phyloP scores from a whole-genome alignment of 1,284 basidiomycete genomes.

The Dichomitus squalens region DNA sequence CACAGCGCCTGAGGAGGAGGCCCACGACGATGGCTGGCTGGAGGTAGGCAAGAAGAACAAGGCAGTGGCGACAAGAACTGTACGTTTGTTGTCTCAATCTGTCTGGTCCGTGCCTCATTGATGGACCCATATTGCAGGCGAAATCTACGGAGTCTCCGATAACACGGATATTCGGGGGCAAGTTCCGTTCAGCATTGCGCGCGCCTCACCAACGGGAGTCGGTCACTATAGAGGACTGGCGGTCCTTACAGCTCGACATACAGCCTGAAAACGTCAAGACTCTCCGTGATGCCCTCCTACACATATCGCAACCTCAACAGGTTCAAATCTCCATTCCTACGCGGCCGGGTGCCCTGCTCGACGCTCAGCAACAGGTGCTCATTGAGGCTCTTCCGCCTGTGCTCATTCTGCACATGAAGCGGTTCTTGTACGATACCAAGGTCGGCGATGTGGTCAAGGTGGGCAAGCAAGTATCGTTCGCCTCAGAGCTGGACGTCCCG shows the following conservation, averaged over 20 bases:
- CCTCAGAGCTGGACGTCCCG: slow-evolving; percentile 77
- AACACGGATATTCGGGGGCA: slow-evolving; percentile 91
- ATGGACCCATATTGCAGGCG: slow-evolving; percentile 48
- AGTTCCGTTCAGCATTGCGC: slow-evolving; percentile 85
- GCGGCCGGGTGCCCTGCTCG: slow-evolving; percentile 62
- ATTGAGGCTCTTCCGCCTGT: slow-evolving; percentile 88
- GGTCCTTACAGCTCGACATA: slow-evolving; percentile 89
- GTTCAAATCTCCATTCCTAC: slow-evolving; percentile 74
- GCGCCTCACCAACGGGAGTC: slow-evolving; percentile 87
- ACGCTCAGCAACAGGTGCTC: slow-evolving; percentile 87
- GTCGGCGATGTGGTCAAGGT: slow-evolving; percentile 86
- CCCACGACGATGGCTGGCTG: slow-evolving; percentile 76
- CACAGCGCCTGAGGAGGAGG: slow-evolving; percentile 35
- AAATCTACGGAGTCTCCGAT: slow-evolving; percentile 87
- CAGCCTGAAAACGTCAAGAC: slow-evolving; percentile 78
- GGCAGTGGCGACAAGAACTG: slow-evolving; percentile 80
- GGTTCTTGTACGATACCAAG: slow-evolving; percentile 86
- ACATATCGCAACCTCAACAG: slow-evolving; percentile 81
- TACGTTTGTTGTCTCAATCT: slow-evolving; percentile 38
- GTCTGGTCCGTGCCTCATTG: neutral
- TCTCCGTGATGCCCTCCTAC: slow-evolving; percentile 82
- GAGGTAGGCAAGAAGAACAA: slow-evolving; percentile 94
- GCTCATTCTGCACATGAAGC: slow-evolving; percentile 90
- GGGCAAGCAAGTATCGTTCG: slow-evolving; percentile 81
- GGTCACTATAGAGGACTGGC: slow-evolving; percentile 91